Evolutionary conservation across 192 early-diverging fungal species (phyloP).

Genomic region (Phlyctochytrium bullatum): DNA sequence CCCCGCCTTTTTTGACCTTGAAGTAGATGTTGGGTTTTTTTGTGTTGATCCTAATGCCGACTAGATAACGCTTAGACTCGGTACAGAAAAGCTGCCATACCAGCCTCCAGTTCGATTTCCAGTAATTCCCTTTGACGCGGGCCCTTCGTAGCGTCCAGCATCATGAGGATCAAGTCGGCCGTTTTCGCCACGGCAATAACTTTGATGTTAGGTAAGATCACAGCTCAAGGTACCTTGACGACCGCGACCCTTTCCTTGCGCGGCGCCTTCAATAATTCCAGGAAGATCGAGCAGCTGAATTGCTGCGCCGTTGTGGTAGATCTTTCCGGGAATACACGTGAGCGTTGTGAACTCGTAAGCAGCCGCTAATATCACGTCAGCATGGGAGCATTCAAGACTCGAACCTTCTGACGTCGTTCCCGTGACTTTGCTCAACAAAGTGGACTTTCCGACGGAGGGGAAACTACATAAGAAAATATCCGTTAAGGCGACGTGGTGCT

Average conservation of each 20-base stretch:
- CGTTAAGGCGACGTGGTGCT: not conserved
- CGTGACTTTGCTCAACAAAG: slow-evolving; percentile 86
- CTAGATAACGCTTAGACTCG: slow-evolving; percentile 23
- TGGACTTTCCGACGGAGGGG: slow-evolving; percentile 99
- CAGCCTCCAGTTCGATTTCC: slow-evolving; percentile 88
- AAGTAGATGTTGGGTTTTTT: slow-evolving; percentile 90
- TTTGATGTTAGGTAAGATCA: slow-evolving; percentile 5
- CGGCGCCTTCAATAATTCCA: slow-evolving; percentile 97
- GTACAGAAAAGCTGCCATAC: not conserved
- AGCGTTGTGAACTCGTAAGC: slow-evolving; percentile 96
- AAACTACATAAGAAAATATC: slow-evolving; percentile 50
- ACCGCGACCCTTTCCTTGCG: slow-evolving; percentile 97
- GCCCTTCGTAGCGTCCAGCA: slow-evolving; percentile 96
- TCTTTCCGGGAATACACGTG: slow-evolving; percentile 80
- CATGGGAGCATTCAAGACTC: not conserved
- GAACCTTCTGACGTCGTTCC: slow-evolving; percentile 87
- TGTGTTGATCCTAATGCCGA: slow-evolving; percentile 93
- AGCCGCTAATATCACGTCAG: slow-evolving; percentile 1
- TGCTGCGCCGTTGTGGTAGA: slow-evolving; percentile 90
- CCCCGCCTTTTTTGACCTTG: slow-evolving; percentile 97
- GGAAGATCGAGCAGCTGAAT: slow-evolving; percentile 99
- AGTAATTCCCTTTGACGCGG: slow-evolving; percentile 77
- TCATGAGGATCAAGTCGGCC: slow-evolving; percentile 94
- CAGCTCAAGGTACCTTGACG: slow-evolving; percentile 56
- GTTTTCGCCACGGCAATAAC: slow-evolving; percentile 97